Evolutionary conservation across 352 stramenopile species (phyloP).

Genomic region (Phytophthora parvispora): DNA sequence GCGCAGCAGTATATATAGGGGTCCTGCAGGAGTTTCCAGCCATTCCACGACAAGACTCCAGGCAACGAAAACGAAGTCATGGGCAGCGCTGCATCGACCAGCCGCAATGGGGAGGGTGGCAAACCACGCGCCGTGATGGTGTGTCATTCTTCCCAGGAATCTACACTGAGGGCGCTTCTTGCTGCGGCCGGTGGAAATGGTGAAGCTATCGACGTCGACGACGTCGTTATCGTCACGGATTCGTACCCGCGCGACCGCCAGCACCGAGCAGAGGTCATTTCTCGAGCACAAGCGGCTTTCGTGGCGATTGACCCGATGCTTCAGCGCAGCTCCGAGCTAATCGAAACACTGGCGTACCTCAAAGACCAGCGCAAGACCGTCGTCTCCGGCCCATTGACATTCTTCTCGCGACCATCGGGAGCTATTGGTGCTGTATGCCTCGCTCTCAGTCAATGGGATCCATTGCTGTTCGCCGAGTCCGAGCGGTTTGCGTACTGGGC

Average conservation of each 20-base stretch:
- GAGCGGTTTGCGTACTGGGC: constrained; percentile 23
- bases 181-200: background rate
- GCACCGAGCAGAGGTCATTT: constrained; percentile 38
- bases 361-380: constrained; percentile 57
- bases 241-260: constrained; percentile 43
- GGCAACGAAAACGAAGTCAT: background rate
- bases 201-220: constrained; percentile 1
- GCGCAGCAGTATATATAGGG: background rate
- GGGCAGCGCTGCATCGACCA: constrained; percentile 27
- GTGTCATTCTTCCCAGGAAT: constrained; percentile 29
- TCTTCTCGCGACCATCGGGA: constrained; percentile 54
- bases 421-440: constrained; percentile 57
- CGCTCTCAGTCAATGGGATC: constrained; percentile 52
- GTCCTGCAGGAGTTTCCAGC: background rate
- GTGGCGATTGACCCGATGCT: constrained; percentile 52
- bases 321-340: constrained; percentile 39
- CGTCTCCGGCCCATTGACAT: constrained; percentile 44
- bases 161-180: constrained; percentile 9
- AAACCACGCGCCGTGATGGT: constrained; percentile 22
- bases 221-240: constrained; percentile 51
- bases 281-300: constrained; percentile 35
- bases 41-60: background rate
- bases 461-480: constrained; percentile 35
- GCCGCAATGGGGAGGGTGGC: background rate
- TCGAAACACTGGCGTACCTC: constrained; percentile 61